Base-by-base conservation (phyloP, 202 grass and related monocot species). In the Carex sylvatica region DNA sequence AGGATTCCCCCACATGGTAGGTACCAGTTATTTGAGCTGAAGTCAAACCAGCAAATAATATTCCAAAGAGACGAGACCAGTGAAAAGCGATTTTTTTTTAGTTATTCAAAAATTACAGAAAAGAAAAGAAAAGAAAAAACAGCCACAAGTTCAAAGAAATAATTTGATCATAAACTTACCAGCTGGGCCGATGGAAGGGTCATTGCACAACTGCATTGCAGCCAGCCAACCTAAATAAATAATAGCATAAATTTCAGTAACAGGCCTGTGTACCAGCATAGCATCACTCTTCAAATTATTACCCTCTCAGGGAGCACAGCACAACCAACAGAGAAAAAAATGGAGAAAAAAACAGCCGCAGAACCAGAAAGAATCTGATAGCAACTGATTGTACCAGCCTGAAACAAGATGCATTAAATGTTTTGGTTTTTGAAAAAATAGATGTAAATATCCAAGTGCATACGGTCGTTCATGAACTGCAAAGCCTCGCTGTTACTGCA, bases 401-500 rank as follows among this genome's bases (percentile, higher is more conserved):
- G 7, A 67, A 36, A 67, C 30, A 67, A 74, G 46, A 53, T 30
- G 42, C 8, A 1, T 52, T 16, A 12, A 12, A 49, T 11, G 2
- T 9, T 20, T 4, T 26, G 47, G 23, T 55, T 28, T 54, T 30
- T 30, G 52, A 26, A 73, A 42, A 83, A 18, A 16, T 12, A 12
- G 46, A 46, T 47, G 11, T 11, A 47, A 10, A 59, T 52, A 22
- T 23, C 9, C 35, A 71, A 28, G 46, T 83, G 54, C 87, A 64
- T 89, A 89, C 87, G 80, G 13, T 89, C 87, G 14, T 58, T 65
- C 69, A 88, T 61, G 61, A 88, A 73, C 55, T 84, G 68, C 8
- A 80, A 56, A 23, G 82, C 87, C 31, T 80, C 80, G 35, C 65
- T 83, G 26, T 65, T 73, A 49, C 60, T 80, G 77, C 83, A 89